Base-by-base conservation (phyloP, 441 rosid genomes). In the Pelargonium cotyledonis region DNA sequence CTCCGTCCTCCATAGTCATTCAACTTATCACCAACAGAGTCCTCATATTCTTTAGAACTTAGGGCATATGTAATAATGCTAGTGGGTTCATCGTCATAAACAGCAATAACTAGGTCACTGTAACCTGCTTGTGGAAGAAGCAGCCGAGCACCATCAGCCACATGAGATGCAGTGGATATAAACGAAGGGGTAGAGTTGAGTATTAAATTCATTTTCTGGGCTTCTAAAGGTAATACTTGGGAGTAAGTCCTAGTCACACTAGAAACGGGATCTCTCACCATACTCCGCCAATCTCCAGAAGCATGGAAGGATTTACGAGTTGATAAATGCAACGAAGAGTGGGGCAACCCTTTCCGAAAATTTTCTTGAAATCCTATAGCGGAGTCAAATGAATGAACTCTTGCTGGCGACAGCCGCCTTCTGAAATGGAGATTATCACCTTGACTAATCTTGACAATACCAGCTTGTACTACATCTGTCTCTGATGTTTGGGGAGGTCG, bases 61-160 rank as follows among this genome's bases (percentile, higher is more conserved):
- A 95, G 69, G 47, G 96, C 98, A 80, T 95, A 89, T 19, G 99
- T 71, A 72, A 95, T 88, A 65, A 89, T 77, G 77, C 99, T 92
- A 14, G 99, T 92, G 58, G 97, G 98, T 66, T 95, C 99, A 73
- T 92, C 99, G 74, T 89, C 99, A 74, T 83, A 89, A 58, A 95
- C 89, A 29, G 98, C 97, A 78, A 95, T 79, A 78, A 89, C 88
- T 11, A 86, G 79, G 79, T 89, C 96, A 70, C 84, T 79, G 65
- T 83, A 41, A 63, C 98, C 92, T 73, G 85, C 84, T 55, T 18
- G 62, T 11, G 98, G 95, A 21, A 92, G 83, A 73, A 89, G 85
- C 67, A 89, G 80, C 80, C 88, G 78, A 67, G 89, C 90, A 43
- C 91, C 92, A 19, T 83, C 92, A 69, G 90, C 81, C 83, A 95